These are phyloP conservation scores for Clohesyomyces aquaticus DNA, from an alignment of 495 filamentous ascomycete species.

Conservation along the genomic window DNA sequence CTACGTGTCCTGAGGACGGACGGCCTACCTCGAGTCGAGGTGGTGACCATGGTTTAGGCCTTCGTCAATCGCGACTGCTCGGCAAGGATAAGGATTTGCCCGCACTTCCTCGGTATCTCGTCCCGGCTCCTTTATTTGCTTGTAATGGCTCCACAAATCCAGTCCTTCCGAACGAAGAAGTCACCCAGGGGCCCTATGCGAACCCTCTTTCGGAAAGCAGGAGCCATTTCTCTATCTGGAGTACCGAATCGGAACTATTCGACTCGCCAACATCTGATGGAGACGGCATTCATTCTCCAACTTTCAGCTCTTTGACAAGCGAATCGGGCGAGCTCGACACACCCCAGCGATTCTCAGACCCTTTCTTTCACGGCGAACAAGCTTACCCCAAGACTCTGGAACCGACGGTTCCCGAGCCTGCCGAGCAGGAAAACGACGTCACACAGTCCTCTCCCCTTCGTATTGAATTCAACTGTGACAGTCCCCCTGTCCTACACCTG, in stretches of 20 bases:
- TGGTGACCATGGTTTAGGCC: conserved; percentile 5
- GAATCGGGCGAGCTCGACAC: conserved; percentile 24
- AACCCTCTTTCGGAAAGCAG: neutral
- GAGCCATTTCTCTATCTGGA: conserved; percentile 38
- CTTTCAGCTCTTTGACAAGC: conserved; percentile 37
- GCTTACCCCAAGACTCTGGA: conserved; percentile 5
- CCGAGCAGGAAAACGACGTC: neutral
- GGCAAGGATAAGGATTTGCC: conserved; percentile 37
- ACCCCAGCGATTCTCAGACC: conserved; percentile 19
- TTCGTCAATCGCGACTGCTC: conserved; percentile 18
- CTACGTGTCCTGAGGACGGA: conserved; percentile 3
- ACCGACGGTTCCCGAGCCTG: neutral
- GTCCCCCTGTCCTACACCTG: conserved; percentile 6
- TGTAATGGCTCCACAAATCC: conserved; percentile 12
- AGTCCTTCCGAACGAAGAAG: conserved; percentile 3
- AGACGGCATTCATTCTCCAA: conserved; percentile 32
- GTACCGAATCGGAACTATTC: conserved; percentile 25
- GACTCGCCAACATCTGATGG: conserved; percentile 18
- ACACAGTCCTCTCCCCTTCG: neutral
- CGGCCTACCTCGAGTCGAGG: conserved; percentile 27
- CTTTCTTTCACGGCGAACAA: conserved; percentile 22
- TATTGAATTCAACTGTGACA: neutral
- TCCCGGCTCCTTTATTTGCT: conserved; percentile 35
- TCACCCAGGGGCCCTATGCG: neutral
- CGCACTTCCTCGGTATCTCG: conserved; percentile 32